phyloP scores from a whole-genome alignment of 495 filamentous ascomycete species.

The Aspergillus saccharolyticus region DNA sequence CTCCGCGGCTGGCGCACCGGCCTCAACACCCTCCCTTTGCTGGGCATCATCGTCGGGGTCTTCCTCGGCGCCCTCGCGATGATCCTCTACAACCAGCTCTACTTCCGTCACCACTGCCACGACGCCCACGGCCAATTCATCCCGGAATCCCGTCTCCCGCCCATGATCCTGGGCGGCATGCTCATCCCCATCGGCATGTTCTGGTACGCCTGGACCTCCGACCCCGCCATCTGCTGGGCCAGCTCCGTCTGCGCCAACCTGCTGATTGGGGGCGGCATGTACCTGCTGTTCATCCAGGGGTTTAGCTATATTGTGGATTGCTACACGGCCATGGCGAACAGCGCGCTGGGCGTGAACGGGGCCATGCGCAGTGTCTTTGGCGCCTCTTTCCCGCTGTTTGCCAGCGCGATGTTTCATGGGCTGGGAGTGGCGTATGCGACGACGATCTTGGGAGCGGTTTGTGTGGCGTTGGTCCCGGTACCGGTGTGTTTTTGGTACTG shows the following conservation, averaged over 20 bases:
- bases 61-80: conserved; percentile 40
- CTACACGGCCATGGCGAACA: conserved; percentile 63
- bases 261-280: conserved; percentile 9
- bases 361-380: conserved; percentile 33
- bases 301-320: conserved; percentile 69
- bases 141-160: conserved; percentile 44
- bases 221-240: conserved; percentile 25
- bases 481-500: not conserved
- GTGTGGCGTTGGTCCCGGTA: not conserved
- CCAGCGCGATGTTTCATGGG: not conserved
- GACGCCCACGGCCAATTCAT: conserved; percentile 15
- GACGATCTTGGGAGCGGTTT: not conserved
- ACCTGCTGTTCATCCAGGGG: conserved; percentile 9
- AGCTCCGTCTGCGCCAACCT: conserved; percentile 15
- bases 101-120: conserved; percentile 24
- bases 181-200: conserved; percentile 47
- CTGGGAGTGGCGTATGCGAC: not conserved
- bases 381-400: conserved; percentile 10
- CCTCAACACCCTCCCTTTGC: conserved; percentile 4
- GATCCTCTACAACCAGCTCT: conserved; percentile 22
- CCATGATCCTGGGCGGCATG: conserved; percentile 42
- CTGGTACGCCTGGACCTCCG: conserved; percentile 48
- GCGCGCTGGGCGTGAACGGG: conserved; percentile 57
- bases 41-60: conserved; percentile 31
- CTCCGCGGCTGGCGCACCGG: not conserved